Base-by-base conservation (phyloP, 2,329 filamentous ascomycete species). In the Sporothrix sp. region DNA sequence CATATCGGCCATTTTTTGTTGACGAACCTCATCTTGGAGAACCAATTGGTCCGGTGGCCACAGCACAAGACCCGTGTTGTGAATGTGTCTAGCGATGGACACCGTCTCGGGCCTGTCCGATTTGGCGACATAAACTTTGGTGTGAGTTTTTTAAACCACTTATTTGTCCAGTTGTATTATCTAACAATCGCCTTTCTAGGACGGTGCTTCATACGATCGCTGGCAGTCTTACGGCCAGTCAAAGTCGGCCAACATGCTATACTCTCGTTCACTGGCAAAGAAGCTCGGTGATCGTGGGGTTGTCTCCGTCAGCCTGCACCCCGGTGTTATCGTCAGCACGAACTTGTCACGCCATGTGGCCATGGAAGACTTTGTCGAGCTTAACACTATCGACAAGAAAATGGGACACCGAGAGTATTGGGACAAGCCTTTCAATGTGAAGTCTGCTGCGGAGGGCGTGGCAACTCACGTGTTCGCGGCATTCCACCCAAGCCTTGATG, bases 1-100 rank as follows among this genome's bases (percentile, higher is more conserved):
- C 69, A 77, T 55, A 57, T 77, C 8, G 69, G 71, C 0, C 71
- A 74, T 42, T 75, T 75, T 55, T 57, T 74, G 5, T 63, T 76
- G 30, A 71, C 72, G 0, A 72, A 72, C 54, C 61, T 75, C 23
- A 64, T 76, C 9, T 56, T 72, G 42, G 66, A 69, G 0, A 67
- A 68, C 21, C 53, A 75, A 2, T 56, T 66, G 32, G 61, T 62
- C 3, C 16, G 25, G 9, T 14, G 13, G 28, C 36, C 28, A 4
- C 11, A 1, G 36, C 44, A 14, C 30, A 50, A 7, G 67, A 3
- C 35, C 10, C 50, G 55, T 6, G 38, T 56, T 1, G 52, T 56
- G 37, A 53, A 48, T n/a, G 52, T 56, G 4, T 16, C 51, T 10
- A 54, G 52, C 42, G 13, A 27, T 28, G 55, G 50, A 2, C 32